A percentile compares a stretch with the other conserved stretches of the same genome.
phyloP scores from a whole-genome alignment of 345 rosid species.

The Pelargonium nanum region DNA sequence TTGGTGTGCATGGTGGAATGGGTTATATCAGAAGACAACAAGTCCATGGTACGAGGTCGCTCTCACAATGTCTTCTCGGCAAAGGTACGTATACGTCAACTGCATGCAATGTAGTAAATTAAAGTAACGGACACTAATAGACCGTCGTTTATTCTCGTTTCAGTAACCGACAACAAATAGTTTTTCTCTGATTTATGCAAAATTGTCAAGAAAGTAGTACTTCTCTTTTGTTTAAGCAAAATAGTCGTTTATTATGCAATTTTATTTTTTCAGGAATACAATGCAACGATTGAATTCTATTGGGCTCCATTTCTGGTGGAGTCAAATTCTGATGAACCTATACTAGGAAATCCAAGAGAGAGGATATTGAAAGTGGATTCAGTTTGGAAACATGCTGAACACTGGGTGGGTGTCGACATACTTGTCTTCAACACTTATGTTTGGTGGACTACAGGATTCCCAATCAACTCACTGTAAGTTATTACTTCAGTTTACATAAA shows the following conservation, averaged over 20 bases:
- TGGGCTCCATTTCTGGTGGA: conserved; percentile 91
- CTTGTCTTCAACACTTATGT: conserved; percentile 80
- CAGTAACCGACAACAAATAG: no score
- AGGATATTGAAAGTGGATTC: conserved; percentile 83
- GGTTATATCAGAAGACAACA: conserved; percentile 45
- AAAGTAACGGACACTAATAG: no score
- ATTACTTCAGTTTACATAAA: background rate
- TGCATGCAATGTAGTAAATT: no score
- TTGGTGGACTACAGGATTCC: conserved; percentile 90
- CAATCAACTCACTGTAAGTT: conserved; percentile 57
- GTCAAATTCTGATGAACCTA: conserved; percentile 66
- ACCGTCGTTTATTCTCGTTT: no score
- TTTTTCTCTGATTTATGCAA: no score
- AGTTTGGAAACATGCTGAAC: conserved; percentile 44
- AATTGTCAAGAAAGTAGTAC: no score
- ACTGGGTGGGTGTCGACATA: conserved; percentile 74
- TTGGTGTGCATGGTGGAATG: conserved; percentile 74
- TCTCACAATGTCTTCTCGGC: conserved; percentile 51
- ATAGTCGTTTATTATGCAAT: background rate
- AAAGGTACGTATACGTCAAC: conserved; percentile 51
- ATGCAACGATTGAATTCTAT: conserved; percentile 70
- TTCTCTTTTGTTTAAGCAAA: no score
- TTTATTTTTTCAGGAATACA: conserved; percentile 44
- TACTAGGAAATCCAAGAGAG: conserved; percentile 50
- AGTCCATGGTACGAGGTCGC: conserved; percentile 43